Percentiles rank a stretch among this genome's conserved stretches.
Evolutionary conservation across 495 filamentous ascomycete genomes (phyloP).

Genomic region (Lepraria neglecta): DNA sequence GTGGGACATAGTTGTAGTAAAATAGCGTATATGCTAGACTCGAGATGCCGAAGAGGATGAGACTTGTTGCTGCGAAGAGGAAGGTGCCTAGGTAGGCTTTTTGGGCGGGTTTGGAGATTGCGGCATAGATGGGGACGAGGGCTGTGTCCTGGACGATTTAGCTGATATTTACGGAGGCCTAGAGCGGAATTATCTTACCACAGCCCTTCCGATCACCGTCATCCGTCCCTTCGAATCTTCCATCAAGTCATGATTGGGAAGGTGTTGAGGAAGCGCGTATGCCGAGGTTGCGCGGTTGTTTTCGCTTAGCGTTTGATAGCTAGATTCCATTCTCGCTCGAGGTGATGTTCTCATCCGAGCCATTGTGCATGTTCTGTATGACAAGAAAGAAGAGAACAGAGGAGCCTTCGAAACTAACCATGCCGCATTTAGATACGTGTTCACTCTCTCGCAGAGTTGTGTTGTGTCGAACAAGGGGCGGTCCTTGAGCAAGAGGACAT

Average conservation of each 20-base stretch:
- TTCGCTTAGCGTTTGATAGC: background rate
- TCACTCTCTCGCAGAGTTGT: too few species aligned
- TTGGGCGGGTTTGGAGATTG: slow-evolving; percentile 59
- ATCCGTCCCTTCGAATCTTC: background rate
- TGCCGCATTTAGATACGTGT: too few species aligned
- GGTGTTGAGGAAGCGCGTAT: background rate
- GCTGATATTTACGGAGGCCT: background rate
- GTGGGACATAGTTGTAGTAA: slow-evolving; percentile 77
- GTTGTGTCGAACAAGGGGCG: too few species aligned
- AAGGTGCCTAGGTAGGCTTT: slow-evolving; percentile 66
- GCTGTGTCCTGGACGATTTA: slow-evolving; percentile 25
- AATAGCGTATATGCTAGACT: slow-evolving; percentile 66
- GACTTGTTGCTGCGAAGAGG: slow-evolving; percentile 53
- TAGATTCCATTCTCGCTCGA: too few species aligned
- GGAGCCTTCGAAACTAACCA: too few species aligned
- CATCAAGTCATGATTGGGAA: background rate
- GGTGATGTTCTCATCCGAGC: too few species aligned
- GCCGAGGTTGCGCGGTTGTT: background rate
- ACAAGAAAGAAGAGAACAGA: too few species aligned
- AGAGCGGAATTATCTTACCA: too few species aligned
- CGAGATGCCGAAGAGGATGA: slow-evolving; percentile 57
- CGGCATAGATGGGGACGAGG: slow-evolving; percentile 41
- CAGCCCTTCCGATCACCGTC: slow-evolving; percentile 10
- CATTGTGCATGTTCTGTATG: too few species aligned
- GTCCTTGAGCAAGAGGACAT: too few species aligned